Base-by-base conservation (phyloP, 345 rosid species). In the Hibiscus syriacus region DNA sequence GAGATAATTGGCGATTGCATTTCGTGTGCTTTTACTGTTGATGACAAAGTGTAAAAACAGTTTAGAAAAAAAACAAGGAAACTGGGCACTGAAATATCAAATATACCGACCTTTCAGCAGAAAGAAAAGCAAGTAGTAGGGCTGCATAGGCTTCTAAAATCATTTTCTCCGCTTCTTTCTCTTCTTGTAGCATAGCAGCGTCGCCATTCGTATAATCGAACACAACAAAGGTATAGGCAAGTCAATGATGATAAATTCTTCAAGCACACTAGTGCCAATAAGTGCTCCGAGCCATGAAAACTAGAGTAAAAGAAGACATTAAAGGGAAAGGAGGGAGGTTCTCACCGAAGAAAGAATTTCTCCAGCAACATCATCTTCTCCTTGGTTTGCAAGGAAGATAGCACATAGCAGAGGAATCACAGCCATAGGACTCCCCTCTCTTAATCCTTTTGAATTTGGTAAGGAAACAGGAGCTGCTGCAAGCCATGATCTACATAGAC, bases 1-100 rank as follows among this genome's bases (percentile, higher is more conserved):
- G 72, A 94, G 95, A 72, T 76, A 85, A 72, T 66, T 85, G 46
- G 95, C 86, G 71, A 94, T 94, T 32, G 83, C 82, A 75, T 81
- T 46, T 3, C 96, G 93, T 41, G 80, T 88, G 69, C 81, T 78
- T 77, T 70, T 81, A 78, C 99, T 94, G 95, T 69, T 55, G 63
- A 73, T 58, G 63, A 67, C 34, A 77, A 71, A 68, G 25, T 41
- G 69, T 57, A 66, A 17, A 56, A 36, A 56, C 26, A 69, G n/a
- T 48, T 67, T 41, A 57, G 56, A 65, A 53, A 36, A 20, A n/a
- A 10, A 56, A 17, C 11, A 22, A 62, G 25, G 26, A 32, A 57
- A 16, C 14, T 19, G 38, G 43, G 41, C 34, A 4, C 20, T 3
- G 27, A 62, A 45, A 34, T 38, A 38, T 7, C 7, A 6, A 38